These are phyloP conservation scores for Tetrapisispora namnaoensis DNA, from an alignment of 805 yeast species.

Conservation along the genomic window DNA sequence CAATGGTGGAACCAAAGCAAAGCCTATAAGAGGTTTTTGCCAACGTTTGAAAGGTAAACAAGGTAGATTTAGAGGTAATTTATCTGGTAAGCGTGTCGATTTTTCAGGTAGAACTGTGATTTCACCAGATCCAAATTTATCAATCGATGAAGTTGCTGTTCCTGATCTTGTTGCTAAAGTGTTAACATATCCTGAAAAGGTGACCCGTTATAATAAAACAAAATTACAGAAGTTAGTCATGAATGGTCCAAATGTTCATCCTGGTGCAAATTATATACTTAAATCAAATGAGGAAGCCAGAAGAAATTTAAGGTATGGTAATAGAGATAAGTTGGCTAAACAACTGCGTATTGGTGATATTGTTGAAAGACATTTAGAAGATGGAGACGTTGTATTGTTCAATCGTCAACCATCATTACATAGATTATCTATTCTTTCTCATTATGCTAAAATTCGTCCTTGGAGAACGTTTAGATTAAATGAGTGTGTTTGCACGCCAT, in stretches of 20 bases:
- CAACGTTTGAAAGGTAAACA: slow-evolving; percentile 97
- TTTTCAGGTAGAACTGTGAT: slow-evolving; percentile 97
- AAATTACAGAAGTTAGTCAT: slow-evolving; percentile 65
- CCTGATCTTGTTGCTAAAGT: slow-evolving; percentile 96
- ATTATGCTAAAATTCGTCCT: slow-evolving; percentile 91
- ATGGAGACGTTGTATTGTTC: slow-evolving; percentile 91
- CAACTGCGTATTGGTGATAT: slow-evolving; percentile 78
- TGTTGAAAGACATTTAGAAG: slow-evolving; percentile 94
- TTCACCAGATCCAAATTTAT: slow-evolving; percentile 94
- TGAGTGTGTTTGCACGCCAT: slow-evolving; percentile 98
- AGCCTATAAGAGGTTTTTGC: slow-evolving; percentile 86
- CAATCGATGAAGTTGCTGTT: slow-evolving; percentile 95
- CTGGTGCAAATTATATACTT: slow-evolving; percentile 90
- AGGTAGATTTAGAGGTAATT: slow-evolving; percentile 96
- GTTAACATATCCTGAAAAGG: slow-evolving; percentile 90
- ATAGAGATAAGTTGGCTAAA: slow-evolving; percentile 65
- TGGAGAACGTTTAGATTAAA: slow-evolving; percentile 96
- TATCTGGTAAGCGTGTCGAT: slow-evolving; percentile 97
- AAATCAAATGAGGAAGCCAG: slow-evolving; percentile 79
- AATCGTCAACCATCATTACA: slow-evolving; percentile 98
- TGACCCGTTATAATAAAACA: slow-evolving; percentile 74
- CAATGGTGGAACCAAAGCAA: slow-evolving; percentile 43
- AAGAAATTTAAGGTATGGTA: slow-evolving; percentile 84
- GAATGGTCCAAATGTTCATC: slow-evolving; percentile 83
- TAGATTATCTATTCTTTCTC: slow-evolving; percentile 86